phyloP scores from a whole-genome alignment of 805 yeast species.

The Suhomyces xylopsoci region DNA sequence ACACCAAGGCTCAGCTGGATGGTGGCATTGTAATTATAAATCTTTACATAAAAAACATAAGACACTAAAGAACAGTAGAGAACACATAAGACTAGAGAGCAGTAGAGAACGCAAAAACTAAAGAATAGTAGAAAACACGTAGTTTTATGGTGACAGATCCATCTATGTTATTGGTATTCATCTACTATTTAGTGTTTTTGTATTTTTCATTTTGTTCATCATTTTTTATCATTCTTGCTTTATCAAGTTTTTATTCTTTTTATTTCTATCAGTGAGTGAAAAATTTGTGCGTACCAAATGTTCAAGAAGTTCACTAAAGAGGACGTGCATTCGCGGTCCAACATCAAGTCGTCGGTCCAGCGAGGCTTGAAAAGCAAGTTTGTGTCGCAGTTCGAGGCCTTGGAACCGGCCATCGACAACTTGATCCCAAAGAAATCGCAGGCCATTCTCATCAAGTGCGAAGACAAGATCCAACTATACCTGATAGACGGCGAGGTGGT shows the following conservation, averaged over 20 bases:
- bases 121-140: no score
- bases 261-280: no score
- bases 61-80: no score
- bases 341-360: conserved; percentile 91
- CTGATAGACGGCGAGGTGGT: conserved; percentile 70
- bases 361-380: conserved; percentile 78
- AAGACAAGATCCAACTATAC: conserved; percentile 80
- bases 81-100: no score
- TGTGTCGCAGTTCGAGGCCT: conserved; percentile 66
- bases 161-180: no score
- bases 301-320: conserved; percentile 72
- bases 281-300: conserved; percentile 17
- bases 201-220: no score
- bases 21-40: conserved; percentile 48
- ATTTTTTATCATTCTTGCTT: no score
- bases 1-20: conserved; percentile 36
- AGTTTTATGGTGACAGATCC: no score
- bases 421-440: conserved; percentile 87
- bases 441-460: conserved; percentile 77
- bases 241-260: no score
- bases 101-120: no score
- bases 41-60: conserved; percentile 36
- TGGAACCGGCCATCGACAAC: conserved; percentile 75
- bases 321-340: conserved; percentile 85
- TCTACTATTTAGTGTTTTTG: no score